A percentile compares a stretch with the other conserved stretches of the same genome.
phyloP scores from a whole-genome alignment of 306 rosid genomes.

The Delonix regia region DNA sequence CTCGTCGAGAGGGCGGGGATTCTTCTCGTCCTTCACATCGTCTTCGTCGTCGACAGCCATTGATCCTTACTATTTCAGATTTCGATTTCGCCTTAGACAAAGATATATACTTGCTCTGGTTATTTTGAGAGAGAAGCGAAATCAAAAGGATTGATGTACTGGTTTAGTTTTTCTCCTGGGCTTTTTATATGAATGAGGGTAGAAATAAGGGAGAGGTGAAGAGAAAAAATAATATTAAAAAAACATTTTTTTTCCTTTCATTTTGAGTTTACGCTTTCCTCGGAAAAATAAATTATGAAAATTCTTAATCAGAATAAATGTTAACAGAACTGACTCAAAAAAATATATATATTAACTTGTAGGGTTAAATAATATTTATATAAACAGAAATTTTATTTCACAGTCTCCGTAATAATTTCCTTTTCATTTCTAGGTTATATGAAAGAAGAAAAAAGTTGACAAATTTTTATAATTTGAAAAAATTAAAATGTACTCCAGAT shows the following conservation, averaged over 20 bases:
- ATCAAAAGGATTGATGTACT: background rate
- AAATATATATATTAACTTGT: no score
- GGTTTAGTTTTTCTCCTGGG: background rate
- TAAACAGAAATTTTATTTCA: background rate
- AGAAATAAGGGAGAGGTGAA: background rate
- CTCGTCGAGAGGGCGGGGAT: conserved; percentile 87
- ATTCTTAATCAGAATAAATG: background rate
- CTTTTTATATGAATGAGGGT: background rate
- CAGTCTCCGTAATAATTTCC: background rate
- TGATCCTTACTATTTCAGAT: background rate
- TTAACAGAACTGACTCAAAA: no score
- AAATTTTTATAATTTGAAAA: background rate
- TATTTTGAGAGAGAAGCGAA: background rate
- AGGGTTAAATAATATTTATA: background rate
- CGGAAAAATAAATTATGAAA: no score
- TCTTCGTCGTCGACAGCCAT: conserved; percentile 77
- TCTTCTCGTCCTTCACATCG: conserved; percentile 85
- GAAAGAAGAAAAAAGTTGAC: no score
- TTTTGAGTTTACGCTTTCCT: no score
- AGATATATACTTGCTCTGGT: background rate
- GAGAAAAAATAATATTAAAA: no score
- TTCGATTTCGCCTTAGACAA: background rate
- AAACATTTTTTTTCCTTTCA: no score
- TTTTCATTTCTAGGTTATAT: background rate
- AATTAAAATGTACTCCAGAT: no score